These are phyloP conservation scores for Aspergillus alliaceus DNA, from an alignment of 2,329 filamentous ascomycete species.

Conservation along the genomic window DNA sequence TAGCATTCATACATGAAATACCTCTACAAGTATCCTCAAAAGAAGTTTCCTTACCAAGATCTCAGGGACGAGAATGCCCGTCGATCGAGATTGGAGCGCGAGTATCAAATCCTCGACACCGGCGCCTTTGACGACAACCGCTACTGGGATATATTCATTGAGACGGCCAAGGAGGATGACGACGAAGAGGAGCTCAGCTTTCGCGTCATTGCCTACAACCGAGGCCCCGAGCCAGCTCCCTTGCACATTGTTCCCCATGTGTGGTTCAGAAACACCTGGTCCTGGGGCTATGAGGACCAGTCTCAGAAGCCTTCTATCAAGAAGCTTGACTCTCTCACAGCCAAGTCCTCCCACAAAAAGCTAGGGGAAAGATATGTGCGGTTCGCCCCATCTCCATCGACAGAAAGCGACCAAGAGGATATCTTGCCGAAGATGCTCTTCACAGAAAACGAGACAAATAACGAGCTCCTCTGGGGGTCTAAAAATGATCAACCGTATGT, in stretches of 20 bases:
- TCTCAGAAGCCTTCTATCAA: conserved; percentile 79
- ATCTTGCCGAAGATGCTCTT: conserved; percentile 83
- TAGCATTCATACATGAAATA: conserved; percentile 99
- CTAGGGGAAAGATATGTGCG: conserved; percentile 82
- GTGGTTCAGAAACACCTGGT: conserved; percentile 98
- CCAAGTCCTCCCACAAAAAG: conserved; percentile 74
- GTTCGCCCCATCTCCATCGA: conserved; percentile 85
- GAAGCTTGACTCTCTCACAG: conserved; percentile 64
- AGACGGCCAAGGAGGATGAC: conserved; percentile 91
- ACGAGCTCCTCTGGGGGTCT: conserved; percentile 70
- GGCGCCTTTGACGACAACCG: conserved; percentile 82
- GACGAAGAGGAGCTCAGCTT: conserved; percentile 90
- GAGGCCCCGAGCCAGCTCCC: conserved; percentile 84
- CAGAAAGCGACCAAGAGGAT: conserved; percentile 75
- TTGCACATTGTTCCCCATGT: conserved; percentile 92
- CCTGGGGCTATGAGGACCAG: conserved; percentile 78
- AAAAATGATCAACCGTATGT: conserved; percentile 81
- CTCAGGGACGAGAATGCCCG: conserved; percentile 80
- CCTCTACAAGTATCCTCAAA: conserved; percentile 95
- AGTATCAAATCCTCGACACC: conserved; percentile 91
- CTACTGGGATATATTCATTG: conserved; percentile 97
- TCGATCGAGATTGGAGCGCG: conserved; percentile 72
- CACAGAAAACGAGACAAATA: conserved; percentile 95
- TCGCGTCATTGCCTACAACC: conserved; percentile 93
- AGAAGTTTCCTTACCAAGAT: conserved; percentile 87